A percentile compares a stretch with the other conserved stretches of the same genome.
These are phyloP conservation scores for Myriosclerotinia scirpicola DNA, from an alignment of 2,329 filamentous ascomycete genomes.

Conservation along the genomic window DNA sequence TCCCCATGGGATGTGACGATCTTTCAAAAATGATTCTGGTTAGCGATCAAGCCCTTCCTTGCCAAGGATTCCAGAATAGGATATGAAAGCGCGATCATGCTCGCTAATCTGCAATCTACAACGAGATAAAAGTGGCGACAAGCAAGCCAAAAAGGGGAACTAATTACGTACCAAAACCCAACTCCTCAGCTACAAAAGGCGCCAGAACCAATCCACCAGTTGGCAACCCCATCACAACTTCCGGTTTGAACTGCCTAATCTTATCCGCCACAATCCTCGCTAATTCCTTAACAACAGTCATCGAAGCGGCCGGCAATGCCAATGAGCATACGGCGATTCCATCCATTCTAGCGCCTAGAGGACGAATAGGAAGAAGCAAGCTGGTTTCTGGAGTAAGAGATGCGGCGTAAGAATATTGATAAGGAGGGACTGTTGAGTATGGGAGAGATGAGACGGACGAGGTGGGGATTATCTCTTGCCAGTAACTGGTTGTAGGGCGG, in stretches of 20 bases:
- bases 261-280: conserved; percentile 4
- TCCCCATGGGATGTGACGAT: conserved; percentile 7
- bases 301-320: conserved; percentile 9
- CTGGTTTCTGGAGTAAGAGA: not conserved
- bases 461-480: conserved; percentile 14
- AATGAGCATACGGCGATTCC: conserved; percentile 6
- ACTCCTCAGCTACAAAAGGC: conserved; percentile 12
- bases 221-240: conserved; percentile 1
- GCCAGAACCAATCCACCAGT: conserved; percentile 15
- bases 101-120: not conserved
- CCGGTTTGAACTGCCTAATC: conserved; percentile 3
- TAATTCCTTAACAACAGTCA: conserved; percentile 7
- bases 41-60: not conserved
- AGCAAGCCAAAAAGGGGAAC: not conserved
- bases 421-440: conserved; percentile 3
- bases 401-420: conserved; percentile 5
- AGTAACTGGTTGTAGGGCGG: conserved; percentile 9
- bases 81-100: not conserved
- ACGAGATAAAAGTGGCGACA: not conserved
- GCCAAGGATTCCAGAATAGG: not conserved
- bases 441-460: not conserved
- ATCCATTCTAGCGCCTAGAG: not conserved
- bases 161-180: conserved; percentile 2
- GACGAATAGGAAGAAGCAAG: conserved; percentile 11
- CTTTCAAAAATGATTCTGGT: not conserved